A percentile compares a stretch with the other conserved stretches of the same genome.
These are phyloP conservation scores for Scenedesmus sp. DNA, from an alignment of 163 green algal species.

Conservation along the genomic window DNA sequence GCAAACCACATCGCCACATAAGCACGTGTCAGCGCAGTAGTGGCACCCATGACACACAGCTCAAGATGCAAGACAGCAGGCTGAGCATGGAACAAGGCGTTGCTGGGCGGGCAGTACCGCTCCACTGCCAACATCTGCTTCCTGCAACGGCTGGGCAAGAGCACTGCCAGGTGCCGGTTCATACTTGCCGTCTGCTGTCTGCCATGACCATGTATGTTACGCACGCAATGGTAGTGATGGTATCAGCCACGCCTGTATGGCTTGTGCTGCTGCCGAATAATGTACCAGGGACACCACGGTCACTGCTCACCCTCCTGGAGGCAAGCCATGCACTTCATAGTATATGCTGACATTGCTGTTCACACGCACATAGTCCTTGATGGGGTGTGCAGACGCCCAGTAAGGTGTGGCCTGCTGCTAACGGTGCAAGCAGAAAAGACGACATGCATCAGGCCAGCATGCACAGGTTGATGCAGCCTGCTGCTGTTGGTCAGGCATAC, in stretches of 20 bases:
- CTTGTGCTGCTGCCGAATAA: neutral
- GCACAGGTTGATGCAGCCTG: neutral
- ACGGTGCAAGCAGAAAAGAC: neutral
- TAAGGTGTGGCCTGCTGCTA: neutral
- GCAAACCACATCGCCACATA: neutral
- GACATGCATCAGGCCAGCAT: neutral
- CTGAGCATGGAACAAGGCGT: neutral
- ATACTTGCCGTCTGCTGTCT: no score
- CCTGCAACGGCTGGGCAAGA: no score
- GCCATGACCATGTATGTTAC: no score
- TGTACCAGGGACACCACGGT: neutral
- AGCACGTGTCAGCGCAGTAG: neutral
- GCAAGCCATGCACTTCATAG: constrained; percentile 55
- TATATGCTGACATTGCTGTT: constrained; percentile 18
- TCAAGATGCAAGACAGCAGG: neutral
- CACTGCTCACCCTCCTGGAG: neutral
- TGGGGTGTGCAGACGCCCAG: neutral
- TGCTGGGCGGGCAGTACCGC: no score
- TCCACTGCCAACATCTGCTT: no score
- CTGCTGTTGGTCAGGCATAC: neutral
- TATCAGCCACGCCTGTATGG: no score
- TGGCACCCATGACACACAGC: neutral
- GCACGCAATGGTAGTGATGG: no score
- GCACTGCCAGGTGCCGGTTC: no score
- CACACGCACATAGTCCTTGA: neutral